Conservation (phyloP, 495 filamentous ascomycete genomes). For the Neurospora sp. region DNA sequence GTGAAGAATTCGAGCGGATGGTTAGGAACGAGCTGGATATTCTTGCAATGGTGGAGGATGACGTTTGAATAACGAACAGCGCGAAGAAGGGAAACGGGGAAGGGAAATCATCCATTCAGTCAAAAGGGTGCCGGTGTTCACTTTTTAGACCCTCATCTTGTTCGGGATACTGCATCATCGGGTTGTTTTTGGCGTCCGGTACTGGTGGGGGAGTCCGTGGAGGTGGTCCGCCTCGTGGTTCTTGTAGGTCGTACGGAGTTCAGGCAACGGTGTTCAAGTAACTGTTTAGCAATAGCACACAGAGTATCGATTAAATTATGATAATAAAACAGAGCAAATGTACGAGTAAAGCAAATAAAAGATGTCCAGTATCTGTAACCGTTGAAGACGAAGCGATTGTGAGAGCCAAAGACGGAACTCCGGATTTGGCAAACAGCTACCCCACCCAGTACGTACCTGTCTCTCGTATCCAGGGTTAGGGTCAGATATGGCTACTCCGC, state of each 20-base stretch:
- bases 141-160: not conserved
- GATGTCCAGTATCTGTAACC: not conserved
- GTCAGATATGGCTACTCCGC: not conserved
- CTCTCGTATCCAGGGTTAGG: not conserved
- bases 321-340: not conserved
- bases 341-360: not conserved
- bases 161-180: not conserved
- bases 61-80: conserved; percentile 18
- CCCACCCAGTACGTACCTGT: not conserved
- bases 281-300: not conserved
- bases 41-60: conserved; percentile 64
- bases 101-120: not conserved
- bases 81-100: not conserved
- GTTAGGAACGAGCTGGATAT: conserved; percentile 73
- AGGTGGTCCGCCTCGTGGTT: not conserved
- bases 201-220: not conserved
- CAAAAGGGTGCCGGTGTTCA: not conserved
- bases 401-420: not conserved
- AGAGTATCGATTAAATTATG: not conserved
- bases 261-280: not conserved
- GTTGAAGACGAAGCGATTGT: not conserved
- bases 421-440: not conserved
- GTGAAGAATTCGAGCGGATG: conserved; percentile 72
- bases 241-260: not conserved
- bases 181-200: not conserved